Percentiles rank a stretch among this genome's conserved stretches.
Conservation (phyloP, 768 basidiomycete genomes). For the Hericium alpestre region DNA sequence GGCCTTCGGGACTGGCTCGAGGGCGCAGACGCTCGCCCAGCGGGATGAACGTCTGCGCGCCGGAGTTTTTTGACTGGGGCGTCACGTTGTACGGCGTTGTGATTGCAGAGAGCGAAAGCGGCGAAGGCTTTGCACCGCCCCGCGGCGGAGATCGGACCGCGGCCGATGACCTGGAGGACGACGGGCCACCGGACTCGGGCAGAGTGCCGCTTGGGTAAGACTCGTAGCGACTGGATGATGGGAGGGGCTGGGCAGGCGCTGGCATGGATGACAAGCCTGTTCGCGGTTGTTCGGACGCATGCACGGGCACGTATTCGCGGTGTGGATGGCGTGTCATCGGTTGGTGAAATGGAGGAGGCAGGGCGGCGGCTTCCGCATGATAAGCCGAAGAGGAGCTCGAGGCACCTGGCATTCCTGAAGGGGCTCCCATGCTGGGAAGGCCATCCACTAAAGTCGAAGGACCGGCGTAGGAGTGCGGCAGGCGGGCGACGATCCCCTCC, state of each 20-base stretch:
- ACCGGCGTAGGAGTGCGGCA: conserved; percentile 7
- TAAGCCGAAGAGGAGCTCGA: conserved; percentile 3
- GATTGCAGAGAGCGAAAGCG: conserved; percentile 3
- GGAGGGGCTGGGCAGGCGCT: neutral
- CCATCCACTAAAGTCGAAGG: neutral
- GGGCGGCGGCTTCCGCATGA: conserved; percentile 1
- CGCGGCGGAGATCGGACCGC: neutral
- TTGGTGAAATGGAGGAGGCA: neutral
- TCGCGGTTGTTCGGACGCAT: neutral
- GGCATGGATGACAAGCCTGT: neutral
- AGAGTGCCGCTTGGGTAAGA: neutral
- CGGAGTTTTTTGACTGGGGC: conserved; percentile 12
- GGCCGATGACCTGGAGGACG: neutral
- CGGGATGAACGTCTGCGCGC: conserved; percentile 16
- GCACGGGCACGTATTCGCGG: neutral
- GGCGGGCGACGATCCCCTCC: conserved; percentile 39
- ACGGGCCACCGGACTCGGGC: neutral
- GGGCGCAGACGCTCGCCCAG: conserved; percentile 17
- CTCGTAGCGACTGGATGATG: neutral
- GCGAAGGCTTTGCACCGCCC: neutral
- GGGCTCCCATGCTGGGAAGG: neutral
- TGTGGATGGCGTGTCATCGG: neutral
- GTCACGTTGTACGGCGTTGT: conserved; percentile 2
- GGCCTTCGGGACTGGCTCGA: conserved; percentile 10
- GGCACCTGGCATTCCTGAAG: neutral